Evolutionary conservation across 2,329 filamentous ascomycete genomes (phyloP).

Genomic region (Paecilomyces sp.): DNA sequence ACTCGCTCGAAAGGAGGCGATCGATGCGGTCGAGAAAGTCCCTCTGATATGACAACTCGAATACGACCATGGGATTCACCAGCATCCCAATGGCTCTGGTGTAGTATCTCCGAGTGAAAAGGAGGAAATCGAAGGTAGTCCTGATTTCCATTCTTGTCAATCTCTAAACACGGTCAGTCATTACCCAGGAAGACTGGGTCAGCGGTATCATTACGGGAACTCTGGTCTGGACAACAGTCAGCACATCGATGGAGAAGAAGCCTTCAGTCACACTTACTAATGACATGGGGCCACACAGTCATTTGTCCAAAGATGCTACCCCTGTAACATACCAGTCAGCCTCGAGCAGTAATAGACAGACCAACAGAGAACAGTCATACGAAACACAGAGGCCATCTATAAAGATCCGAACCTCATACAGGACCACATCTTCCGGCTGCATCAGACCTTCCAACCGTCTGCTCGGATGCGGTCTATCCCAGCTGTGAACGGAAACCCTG

Average conservation of each 20-base stretch:
- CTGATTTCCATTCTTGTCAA: constrained; percentile 52
- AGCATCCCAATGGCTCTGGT: constrained; percentile 64
- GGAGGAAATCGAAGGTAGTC: constrained; percentile 62
- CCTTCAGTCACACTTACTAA: constrained; percentile 33
- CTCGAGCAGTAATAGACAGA: no score
- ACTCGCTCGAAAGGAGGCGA: constrained; percentile 54
- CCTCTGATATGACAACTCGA: constrained; percentile 68
- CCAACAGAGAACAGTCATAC: constrained; percentile 32
- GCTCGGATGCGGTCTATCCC: constrained; percentile 57
- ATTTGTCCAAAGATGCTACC: constrained; percentile 49
- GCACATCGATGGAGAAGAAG: constrained; percentile 1
- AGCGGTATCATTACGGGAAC: constrained; percentile 21
- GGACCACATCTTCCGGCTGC: constrained; percentile 49
- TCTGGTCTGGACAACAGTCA: constrained; percentile 20
- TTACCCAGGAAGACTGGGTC: constrained; percentile 33
- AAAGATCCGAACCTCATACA: constrained; percentile 61
- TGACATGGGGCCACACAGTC: constrained; percentile 47
- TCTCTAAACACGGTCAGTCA: constrained; percentile 15
- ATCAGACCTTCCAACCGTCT: constrained; percentile 50
- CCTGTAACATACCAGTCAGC: constrained; percentile 25
- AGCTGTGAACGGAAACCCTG: constrained; percentile 68
- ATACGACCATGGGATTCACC: constrained; percentile 67
- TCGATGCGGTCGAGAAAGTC: constrained; percentile 49
- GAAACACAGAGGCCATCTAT: constrained; percentile 60
- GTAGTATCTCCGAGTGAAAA: constrained; percentile 63